Evolutionary conservation across 305 asterid genomes (phyloP).

Genomic region (Fraxinus nigra): DNA sequence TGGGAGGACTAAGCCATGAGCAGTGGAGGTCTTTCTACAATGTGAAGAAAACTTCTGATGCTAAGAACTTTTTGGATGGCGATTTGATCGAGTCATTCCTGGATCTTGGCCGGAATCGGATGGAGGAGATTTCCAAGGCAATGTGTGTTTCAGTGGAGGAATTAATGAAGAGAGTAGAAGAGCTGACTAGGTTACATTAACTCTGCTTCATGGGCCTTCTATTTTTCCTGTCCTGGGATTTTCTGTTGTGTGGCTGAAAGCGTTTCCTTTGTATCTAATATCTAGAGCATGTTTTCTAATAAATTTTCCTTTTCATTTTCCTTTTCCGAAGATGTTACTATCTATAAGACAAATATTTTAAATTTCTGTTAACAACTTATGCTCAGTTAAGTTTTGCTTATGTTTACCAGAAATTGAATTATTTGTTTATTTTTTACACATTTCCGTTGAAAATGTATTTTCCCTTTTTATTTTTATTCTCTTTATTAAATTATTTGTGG

Average conservation of each 20-base stretch:
- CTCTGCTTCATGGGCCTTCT: not conserved
- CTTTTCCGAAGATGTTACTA: not conserved
- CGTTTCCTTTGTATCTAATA: not conserved
- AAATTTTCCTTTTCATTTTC: too few species aligned
- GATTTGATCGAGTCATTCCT: constrained; percentile 91
- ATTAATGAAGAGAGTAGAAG: constrained; percentile 97
- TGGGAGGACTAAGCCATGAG: constrained; percentile 92
- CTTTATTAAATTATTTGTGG: not conserved
- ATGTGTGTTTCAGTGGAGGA: constrained; percentile 80
- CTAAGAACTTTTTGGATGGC: constrained; percentile 85
- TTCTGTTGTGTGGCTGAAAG: not conserved
- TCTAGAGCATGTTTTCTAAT: not conserved
- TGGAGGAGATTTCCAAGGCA: constrained; percentile 77
- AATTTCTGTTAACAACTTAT: not conserved
- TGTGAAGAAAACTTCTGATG: constrained; percentile 79
- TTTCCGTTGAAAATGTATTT: not conserved
- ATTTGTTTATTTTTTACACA: too few species aligned
- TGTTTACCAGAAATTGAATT: not conserved
- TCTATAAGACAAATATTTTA: not conserved
- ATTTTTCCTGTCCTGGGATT: not conserved
- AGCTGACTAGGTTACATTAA: constrained; percentile 86
- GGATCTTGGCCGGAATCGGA: constrained; percentile 66
- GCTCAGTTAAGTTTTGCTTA: not conserved
- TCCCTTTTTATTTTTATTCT: not conserved
- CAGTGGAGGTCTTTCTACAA: constrained; percentile 96